These are phyloP conservation scores for Wickerhamomyces silvicola DNA, from an alignment of 805 yeast genomes.

Conservation along the genomic window DNA sequence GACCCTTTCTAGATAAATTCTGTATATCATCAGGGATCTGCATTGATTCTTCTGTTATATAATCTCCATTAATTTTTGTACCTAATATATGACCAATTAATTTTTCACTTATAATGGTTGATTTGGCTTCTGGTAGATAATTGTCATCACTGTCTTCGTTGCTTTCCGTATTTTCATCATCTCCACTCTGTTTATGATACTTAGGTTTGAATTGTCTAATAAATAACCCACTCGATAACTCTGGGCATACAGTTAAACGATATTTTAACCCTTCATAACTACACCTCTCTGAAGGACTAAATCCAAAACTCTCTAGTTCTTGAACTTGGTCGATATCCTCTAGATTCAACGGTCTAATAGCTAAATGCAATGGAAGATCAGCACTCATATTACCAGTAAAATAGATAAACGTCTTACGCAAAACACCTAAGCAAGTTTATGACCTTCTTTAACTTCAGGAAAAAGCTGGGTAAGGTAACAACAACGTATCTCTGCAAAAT, in stretches of 20 bases:
- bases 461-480: too few species aligned
- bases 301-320: conserved; percentile 60
- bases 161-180: conserved; percentile 17
- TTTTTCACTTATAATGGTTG: conserved; percentile 47
- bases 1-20: conserved; percentile 40
- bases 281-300: conserved; percentile 66
- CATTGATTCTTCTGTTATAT: conserved; percentile 57
- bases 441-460: too few species aligned
- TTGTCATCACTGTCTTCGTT: conserved; percentile 25
- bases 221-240: conserved; percentile 82
- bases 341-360: conserved; percentile 72
- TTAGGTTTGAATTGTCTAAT: conserved; percentile 50
- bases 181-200: conserved; percentile 17
- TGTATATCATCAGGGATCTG: conserved; percentile 37
- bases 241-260: conserved; percentile 80
- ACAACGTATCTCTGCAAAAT: too few species aligned
- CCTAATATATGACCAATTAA: conserved; percentile 78
- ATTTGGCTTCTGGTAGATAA: conserved; percentile 20
- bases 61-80: conserved; percentile 53
- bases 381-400: conserved; percentile 20
- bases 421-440: too few species aligned
- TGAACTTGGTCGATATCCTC: conserved; percentile 61
- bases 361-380: conserved; percentile 51
- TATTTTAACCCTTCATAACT: conserved; percentile 56
- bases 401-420: too few species aligned